These are phyloP conservation scores for Didymella lethalis DNA, from an alignment of 2,329 filamentous ascomycete genomes.

Conservation along the genomic window DNA sequence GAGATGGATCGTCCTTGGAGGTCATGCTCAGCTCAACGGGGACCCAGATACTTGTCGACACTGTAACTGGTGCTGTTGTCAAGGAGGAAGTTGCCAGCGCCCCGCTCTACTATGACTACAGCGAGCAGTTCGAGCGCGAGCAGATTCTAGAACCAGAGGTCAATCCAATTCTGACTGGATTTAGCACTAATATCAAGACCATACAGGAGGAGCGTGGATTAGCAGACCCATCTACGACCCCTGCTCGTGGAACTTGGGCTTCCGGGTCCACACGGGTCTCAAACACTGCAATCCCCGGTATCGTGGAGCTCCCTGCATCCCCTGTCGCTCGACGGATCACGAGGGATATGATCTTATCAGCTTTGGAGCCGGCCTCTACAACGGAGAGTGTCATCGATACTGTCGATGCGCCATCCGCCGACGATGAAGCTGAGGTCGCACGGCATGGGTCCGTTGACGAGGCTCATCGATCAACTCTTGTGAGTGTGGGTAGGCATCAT, in stretches of 20 bases:
- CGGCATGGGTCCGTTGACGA: not conserved
- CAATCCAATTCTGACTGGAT: conserved; percentile 45
- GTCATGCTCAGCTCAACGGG: conserved; percentile 34
- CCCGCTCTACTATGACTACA: conserved; percentile 50
- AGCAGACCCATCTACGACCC: conserved; percentile 13
- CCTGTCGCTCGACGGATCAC: conserved; percentile 46
- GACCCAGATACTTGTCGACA: conserved; percentile 37
- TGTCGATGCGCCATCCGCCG: conserved; percentile 4
- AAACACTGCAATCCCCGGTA: conserved; percentile 10
- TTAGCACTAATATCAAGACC: conserved; percentile 53
- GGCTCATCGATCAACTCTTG: not conserved
- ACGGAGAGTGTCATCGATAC: conserved; percentile 31
- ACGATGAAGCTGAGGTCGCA: conserved; percentile 1
- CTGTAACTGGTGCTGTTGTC: conserved; percentile 38
- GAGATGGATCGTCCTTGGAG: conserved; percentile 48
- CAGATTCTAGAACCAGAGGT: conserved; percentile 26
- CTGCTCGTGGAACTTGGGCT: not conserved
- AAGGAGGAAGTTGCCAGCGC: conserved; percentile 28
- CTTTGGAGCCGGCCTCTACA: conserved; percentile 40
- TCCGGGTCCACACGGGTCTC: not conserved
- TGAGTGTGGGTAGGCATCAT: not conserved
- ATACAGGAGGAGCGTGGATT: conserved; percentile 51
- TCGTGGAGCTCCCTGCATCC: conserved; percentile 43
- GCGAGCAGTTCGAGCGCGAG: conserved; percentile 48
- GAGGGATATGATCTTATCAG: conserved; percentile 41